These are phyloP conservation scores for Panellus pusillus DNA, from an alignment of 768 basidiomycete genomes.

Conservation along the genomic window DNA sequence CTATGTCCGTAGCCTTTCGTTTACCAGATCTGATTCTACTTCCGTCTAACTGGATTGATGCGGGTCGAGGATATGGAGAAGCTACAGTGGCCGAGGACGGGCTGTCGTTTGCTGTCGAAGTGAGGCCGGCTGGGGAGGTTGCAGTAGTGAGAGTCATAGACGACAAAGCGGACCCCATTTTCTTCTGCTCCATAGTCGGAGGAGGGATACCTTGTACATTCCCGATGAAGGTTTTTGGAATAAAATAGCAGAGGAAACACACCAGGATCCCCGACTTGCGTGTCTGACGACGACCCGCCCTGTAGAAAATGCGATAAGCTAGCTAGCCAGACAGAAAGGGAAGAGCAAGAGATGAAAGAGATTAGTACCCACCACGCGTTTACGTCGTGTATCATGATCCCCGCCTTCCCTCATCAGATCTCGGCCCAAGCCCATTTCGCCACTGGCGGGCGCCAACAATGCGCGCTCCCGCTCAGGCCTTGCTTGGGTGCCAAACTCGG, in stretches of 20 bases:
- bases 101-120: conserved; percentile 1
- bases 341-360: neutral
- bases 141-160: conserved; percentile 2
- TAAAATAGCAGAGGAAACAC: neutral
- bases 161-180: neutral
- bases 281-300: conserved; percentile 16
- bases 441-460: too few relatives aligned
- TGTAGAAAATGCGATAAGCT: conserved; percentile 8
- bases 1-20: conserved; percentile 10
- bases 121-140: too few relatives aligned
- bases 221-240: neutral
- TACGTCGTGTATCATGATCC: conserved; percentile 5
- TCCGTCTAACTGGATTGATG: conserved; percentile 2
- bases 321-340: neutral
- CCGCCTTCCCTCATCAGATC: too few relatives aligned
- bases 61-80: conserved; percentile 1
- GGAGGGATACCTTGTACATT: neutral
- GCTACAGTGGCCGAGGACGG: neutral
- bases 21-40: neutral
- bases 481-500: conserved; percentile 3
- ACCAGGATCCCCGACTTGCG: conserved; percentile 15
- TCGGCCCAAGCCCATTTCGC: too few relatives aligned
- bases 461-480: too few relatives aligned
- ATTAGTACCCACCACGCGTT: conserved; percentile 18
- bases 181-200: conserved; percentile 17